A percentile compares a stretch with the other conserved stretches of the same genome.
phyloP scores from a whole-genome alignment of 2,329 filamentous ascomycete genomes.

The Pyricularia grisea region DNA sequence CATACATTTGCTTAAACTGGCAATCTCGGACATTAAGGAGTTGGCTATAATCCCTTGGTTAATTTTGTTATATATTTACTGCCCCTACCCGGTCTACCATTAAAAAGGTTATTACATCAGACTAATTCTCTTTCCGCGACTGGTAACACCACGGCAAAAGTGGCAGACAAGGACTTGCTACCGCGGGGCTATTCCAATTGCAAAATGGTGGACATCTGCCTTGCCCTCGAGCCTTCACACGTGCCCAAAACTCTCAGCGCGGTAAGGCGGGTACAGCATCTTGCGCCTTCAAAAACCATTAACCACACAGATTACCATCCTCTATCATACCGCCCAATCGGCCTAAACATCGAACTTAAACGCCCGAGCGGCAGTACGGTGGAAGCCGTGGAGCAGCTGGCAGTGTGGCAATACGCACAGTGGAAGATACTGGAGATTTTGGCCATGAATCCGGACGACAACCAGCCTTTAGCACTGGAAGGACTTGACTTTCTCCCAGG shows the following conservation, averaged over 20 bases:
- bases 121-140: no score
- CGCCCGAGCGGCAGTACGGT: not conserved
- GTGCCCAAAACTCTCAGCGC: not conserved
- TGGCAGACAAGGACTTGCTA: not conserved
- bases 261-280: not conserved
- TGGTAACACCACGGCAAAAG: not conserved
- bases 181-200: not conserved
- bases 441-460: not conserved
- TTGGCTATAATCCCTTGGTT: no score
- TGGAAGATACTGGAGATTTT: constrained; percentile 1
- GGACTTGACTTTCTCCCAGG: not conserved
- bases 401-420: constrained; percentile 1
- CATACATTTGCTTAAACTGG: no score
- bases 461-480: not conserved
- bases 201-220: constrained; percentile 2
- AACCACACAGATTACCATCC: not conserved
- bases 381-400: not conserved
- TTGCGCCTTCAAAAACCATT: not conserved
- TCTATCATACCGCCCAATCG: not conserved
- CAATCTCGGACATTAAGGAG: no score
- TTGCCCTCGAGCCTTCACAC: not conserved
- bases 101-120: no score
- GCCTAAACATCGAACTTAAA: not conserved
- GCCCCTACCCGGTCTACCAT: no score
- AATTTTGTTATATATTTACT: no score